These are phyloP conservation scores for Carpinus fangiana DNA, from an alignment of 306 rosid species.

Conservation along the genomic window DNA sequence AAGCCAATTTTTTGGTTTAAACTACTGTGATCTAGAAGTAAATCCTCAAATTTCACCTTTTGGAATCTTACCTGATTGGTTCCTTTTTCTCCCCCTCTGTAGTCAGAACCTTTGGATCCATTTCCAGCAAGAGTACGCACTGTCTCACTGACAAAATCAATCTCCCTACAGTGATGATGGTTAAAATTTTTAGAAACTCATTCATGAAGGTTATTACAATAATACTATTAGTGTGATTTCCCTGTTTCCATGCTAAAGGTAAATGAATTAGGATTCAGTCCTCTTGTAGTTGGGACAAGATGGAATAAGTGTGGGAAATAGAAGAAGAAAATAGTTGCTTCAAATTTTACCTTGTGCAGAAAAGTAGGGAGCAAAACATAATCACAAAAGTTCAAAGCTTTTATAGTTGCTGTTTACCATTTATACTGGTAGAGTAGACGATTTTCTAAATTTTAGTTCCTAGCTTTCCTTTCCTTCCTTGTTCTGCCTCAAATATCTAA, in stretches of 20 bases:
- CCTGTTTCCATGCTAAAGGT: background rate
- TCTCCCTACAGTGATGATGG: slow-evolving; percentile 53
- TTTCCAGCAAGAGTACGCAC: slow-evolving; percentile 91
- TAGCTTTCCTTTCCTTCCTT: background rate
- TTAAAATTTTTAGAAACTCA: slow-evolving; percentile 4
- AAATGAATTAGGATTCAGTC: background rate
- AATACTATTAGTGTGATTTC: background rate
- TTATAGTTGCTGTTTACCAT: too few species aligned
- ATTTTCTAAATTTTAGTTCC: background rate
- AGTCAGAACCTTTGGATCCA: slow-evolving; percentile 96
- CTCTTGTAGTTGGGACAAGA: background rate
- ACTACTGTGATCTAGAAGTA: background rate
- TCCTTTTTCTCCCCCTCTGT: slow-evolving; percentile 78
- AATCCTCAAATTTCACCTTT: slow-evolving; percentile 26
- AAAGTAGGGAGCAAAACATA: background rate
- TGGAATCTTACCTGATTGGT: slow-evolving; percentile 63
- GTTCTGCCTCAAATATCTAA: background rate
- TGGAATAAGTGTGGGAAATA: background rate
- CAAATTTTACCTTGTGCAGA: background rate
- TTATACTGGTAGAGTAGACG: background rate
- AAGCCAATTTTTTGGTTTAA: background rate
- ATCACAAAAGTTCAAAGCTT: too few species aligned
- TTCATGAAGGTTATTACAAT: background rate
- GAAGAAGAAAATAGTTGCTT: background rate
- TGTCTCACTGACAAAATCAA: slow-evolving; percentile 80